These are phyloP conservation scores for Apiospora aurea DNA, from an alignment of 2,329 filamentous ascomycete species.

Conservation along the genomic window DNA sequence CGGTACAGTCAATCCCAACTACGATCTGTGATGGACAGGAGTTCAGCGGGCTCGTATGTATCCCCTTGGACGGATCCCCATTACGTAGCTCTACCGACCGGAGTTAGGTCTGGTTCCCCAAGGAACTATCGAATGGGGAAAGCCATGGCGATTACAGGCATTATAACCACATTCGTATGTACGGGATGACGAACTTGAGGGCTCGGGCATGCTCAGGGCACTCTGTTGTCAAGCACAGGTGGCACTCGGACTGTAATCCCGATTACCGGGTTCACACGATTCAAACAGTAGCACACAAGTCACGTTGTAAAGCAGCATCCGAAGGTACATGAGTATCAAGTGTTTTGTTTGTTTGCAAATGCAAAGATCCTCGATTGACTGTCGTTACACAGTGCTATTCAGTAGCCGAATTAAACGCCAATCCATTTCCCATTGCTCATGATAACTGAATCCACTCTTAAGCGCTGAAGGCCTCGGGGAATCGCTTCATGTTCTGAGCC, in stretches of 20 bases:
- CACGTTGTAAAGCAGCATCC: background rate
- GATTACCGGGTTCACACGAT: background rate
- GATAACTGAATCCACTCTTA: conserved; percentile 39
- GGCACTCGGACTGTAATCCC: background rate
- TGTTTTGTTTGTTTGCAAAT: conserved; percentile 28
- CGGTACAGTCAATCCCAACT: too few species aligned
- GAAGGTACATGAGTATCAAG: background rate
- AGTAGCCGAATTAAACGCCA: conserved; percentile 31
- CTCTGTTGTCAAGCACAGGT: background rate
- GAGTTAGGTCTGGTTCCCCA: background rate
- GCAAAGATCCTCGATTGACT: conserved; percentile 31
- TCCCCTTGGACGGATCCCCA: background rate
- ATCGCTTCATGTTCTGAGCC: conserved; percentile 87
- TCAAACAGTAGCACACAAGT: too few species aligned
- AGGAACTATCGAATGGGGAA: background rate
- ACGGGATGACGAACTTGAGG: background rate
- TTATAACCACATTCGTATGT: too few species aligned
- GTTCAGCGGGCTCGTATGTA: background rate
- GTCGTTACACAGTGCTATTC: conserved; percentile 29
- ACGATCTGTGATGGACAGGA: background rate
- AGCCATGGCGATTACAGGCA: background rate
- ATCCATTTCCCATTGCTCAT: conserved; percentile 30
- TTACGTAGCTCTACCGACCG: background rate
- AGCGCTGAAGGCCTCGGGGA: conserved; percentile 87
- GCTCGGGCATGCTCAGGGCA: background rate